These are phyloP conservation scores for Acrodontium crateriforme DNA, from an alignment of 2,329 filamentous ascomycete genomes.

Conservation along the genomic window DNA sequence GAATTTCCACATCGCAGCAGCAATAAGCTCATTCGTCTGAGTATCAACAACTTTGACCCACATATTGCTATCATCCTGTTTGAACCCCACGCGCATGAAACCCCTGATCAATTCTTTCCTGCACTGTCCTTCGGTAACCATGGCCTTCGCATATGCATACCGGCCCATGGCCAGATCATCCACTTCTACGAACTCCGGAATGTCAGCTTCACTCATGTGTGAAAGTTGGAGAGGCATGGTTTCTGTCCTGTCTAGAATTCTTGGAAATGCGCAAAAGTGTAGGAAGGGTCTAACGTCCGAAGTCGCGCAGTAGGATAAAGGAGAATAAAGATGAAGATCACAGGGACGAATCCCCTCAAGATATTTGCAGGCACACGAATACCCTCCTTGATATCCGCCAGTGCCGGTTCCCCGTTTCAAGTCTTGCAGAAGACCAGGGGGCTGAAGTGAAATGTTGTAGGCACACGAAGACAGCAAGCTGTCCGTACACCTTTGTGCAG, in stretches of 20 bases:
- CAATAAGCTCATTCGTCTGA: constrained; percentile 9
- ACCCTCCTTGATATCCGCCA: too few species aligned
- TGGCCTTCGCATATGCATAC: constrained; percentile 8
- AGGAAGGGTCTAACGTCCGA: too few species aligned
- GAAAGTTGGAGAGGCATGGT: constrained; percentile 13
- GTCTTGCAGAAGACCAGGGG: too few species aligned
- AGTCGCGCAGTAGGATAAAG: too few species aligned
- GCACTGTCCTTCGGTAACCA: constrained; percentile 6
- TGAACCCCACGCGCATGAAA: constrained; percentile 5
- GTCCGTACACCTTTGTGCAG: too few species aligned
- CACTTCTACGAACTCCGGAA: constrained; percentile 10
- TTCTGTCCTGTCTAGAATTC: not conserved
- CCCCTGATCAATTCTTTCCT: constrained; percentile 7
- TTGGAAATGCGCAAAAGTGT: not conserved
- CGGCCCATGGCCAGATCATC: constrained; percentile 10
- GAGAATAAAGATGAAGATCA: too few species aligned
- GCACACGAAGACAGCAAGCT: too few species aligned
- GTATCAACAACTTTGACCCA: constrained; percentile 12
- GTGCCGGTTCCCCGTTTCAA: too few species aligned
- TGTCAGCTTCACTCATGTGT: constrained; percentile 10
- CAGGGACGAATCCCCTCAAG: too few species aligned
- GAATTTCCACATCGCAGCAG: constrained; percentile 12
- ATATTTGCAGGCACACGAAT: too few species aligned
- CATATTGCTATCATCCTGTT: constrained; percentile 3
- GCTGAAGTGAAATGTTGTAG: too few species aligned